Evolutionary conservation across 2,329 filamentous ascomycete genomes (phyloP).

Genomic region (Ophiocordyceps polyrhachis-furcata): DNA sequence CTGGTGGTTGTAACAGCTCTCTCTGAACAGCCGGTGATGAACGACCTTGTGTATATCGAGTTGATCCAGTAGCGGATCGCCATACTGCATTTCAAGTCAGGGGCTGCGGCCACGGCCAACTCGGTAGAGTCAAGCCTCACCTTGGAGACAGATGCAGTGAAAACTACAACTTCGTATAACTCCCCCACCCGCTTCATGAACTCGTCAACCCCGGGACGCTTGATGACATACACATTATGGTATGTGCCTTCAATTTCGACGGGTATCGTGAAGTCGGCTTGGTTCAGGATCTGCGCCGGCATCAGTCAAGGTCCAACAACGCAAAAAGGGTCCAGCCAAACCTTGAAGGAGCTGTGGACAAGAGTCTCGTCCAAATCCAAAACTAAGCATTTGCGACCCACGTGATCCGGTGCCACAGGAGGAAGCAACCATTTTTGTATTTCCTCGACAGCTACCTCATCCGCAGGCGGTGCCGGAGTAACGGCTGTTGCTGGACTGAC

Average conservation of each 20-base stretch:
- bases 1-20: constrained; percentile 98
- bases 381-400: constrained; percentile 83
- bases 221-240: constrained; percentile 99
- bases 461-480: constrained; percentile 18
- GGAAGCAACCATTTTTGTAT: constrained; percentile 55
- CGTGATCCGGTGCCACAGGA: constrained; percentile 60
- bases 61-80: constrained; percentile 87
- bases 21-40: constrained; percentile 87
- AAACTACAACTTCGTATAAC: constrained; percentile 95
- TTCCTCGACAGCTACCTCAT: constrained; percentile 22
- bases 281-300: constrained; percentile 61
- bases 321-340: constrained; percentile 18
- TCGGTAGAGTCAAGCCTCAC: constrained; percentile 22
- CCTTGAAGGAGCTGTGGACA: constrained; percentile 98
- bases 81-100: constrained; percentile 42
- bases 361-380: constrained; percentile 92
- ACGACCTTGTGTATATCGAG: constrained; percentile 94
- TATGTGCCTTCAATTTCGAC: constrained; percentile 98
- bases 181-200: constrained; percentile 99
- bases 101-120: background rate
- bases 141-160: constrained; percentile 96
- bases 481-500: constrained; percentile 24
- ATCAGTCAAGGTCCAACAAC: constrained; percentile 1
- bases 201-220: constrained; percentile 91
- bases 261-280: constrained; percentile 96